These are phyloP conservation scores for Botrytis elliptica DNA, from an alignment of 2,329 filamentous ascomycete species.

Conservation along the genomic window DNA sequence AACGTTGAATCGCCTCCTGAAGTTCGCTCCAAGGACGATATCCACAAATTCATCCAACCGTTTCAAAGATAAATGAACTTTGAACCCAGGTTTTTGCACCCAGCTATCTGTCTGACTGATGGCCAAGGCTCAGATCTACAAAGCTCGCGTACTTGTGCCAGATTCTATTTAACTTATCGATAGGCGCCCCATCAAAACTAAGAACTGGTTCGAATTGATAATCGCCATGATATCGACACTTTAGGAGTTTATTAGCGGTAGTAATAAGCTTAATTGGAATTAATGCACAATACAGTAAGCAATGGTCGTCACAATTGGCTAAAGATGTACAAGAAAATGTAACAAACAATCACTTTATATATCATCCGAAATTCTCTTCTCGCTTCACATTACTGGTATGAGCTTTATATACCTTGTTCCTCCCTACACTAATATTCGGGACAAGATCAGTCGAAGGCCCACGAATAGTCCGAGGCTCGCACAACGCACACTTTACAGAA, in stretches of 20 bases:
- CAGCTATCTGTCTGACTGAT: background rate
- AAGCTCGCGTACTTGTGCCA: slow-evolving; percentile 2
- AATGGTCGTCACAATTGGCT: background rate
- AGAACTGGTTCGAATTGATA: background rate
- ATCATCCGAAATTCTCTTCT: background rate
- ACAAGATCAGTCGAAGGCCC: background rate
- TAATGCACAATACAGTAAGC: background rate
- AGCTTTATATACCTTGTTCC: background rate
- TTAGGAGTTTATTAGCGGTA: background rate
- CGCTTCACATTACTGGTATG: background rate
- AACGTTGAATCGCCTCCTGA: background rate
- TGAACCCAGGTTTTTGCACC: background rate
- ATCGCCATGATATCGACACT: background rate
- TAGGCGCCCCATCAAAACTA: background rate
- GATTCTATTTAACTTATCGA: background rate
- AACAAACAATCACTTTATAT: background rate
- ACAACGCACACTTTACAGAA: background rate
- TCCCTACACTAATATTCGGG: background rate
- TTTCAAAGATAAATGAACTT: background rate
- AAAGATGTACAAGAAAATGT: background rate
- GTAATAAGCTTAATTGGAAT: slow-evolving; percentile 14
- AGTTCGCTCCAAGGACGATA: background rate
- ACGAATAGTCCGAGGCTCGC: background rate
- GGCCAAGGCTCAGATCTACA: background rate
- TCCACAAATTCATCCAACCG: background rate